Base-by-base conservation (phyloP, 148 eudicot species). In the Hydrangea macrophylla region DNA sequence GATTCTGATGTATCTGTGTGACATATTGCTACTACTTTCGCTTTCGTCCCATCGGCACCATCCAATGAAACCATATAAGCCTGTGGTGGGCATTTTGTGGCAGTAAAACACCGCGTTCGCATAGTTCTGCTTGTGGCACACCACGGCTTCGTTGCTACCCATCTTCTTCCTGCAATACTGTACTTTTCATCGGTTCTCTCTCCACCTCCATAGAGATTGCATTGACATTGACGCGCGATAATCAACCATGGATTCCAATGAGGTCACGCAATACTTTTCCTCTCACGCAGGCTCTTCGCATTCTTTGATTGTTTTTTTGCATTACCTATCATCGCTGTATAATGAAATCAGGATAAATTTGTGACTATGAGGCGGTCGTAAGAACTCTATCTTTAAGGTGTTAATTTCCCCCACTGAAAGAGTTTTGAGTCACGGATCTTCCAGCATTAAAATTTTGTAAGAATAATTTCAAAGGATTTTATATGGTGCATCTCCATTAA, bases 181-280 rank as follows among this genome's bases (percentile, higher is more conserved):
- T 82, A 84, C 26, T 80, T 62, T 22, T 84, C 24, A 23, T 6
- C 12, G 31, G 56, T 24, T 56, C 75, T 27, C 70, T 68, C 20
- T 65, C 63, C 20, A 75, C 74, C 3, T 63, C 56, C n/a, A 81
- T 83, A 0, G 86, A 70, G 0, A 82, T 20, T 9, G 81, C 86
- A 1, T 68, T 39, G 13, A 83, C 66, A 7, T 80, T 70, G 90
- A 75, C 5, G 64, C 65, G 20, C 74, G 64, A 68, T 78, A 90
- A 65, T 90, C 93, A 10, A 90, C 65, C 93, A 90, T 90, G 1
- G 87, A 73, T 70, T 90, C 96, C 39, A 90, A 40, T 2, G 96
- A 90, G 28, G 96, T 88, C 0, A 90, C 83, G 37, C 96, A 90
- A 23, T 72, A 78, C 67, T 80, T 85, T 58, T 81, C 81, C 55